These are phyloP conservation scores for Tuber calosporum DNA, from an alignment of 495 filamentous ascomycete species.

Conservation along the genomic window DNA sequence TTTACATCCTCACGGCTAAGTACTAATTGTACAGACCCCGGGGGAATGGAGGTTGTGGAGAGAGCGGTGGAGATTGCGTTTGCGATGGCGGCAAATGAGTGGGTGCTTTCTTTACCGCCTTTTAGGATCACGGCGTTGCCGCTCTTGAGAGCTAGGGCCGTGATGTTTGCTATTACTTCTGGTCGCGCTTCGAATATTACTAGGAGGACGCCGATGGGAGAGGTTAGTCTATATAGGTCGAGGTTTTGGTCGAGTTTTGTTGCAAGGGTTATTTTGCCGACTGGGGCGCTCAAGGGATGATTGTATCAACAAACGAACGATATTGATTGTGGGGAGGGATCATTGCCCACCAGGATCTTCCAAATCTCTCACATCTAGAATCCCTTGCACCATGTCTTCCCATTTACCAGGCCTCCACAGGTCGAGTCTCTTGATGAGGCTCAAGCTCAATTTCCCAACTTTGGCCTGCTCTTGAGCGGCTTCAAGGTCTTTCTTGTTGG, in stretches of 20 bases:
- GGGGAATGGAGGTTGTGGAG: conserved; percentile 67
- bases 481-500: conserved; percentile 75
- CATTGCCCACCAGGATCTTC: conserved; percentile 70
- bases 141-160: conserved; percentile 92
- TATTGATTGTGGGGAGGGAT: neutral
- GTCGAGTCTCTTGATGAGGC: conserved; percentile 85
- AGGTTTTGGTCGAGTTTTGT: conserved; percentile 87
- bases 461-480: conserved; percentile 63
- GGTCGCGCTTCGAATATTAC: conserved; percentile 98
- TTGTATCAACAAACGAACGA: conserved; percentile 11
- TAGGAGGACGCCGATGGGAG: conserved; percentile 88
- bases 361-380: conserved; percentile 77
- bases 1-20: conserved; percentile 82
- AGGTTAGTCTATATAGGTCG: conserved; percentile 74
- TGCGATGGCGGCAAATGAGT: conserved; percentile 86
- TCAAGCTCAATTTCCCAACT: conserved; percentile 67
- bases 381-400: conserved; percentile 95
- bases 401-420: conserved; percentile 79
- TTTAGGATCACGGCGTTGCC: conserved; percentile 97
- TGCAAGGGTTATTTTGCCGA: conserved; percentile 73
- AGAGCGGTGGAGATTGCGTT: conserved; percentile 75
- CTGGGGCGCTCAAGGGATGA: conserved; percentile 45
- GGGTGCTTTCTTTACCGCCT: conserved; percentile 90
- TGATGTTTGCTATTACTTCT: conserved; percentile 98
- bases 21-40: conserved; percentile 82